Evolutionary conservation across 1,139 yeast species (phyloP).

Genomic region (Torulaspora globosa): DNA sequence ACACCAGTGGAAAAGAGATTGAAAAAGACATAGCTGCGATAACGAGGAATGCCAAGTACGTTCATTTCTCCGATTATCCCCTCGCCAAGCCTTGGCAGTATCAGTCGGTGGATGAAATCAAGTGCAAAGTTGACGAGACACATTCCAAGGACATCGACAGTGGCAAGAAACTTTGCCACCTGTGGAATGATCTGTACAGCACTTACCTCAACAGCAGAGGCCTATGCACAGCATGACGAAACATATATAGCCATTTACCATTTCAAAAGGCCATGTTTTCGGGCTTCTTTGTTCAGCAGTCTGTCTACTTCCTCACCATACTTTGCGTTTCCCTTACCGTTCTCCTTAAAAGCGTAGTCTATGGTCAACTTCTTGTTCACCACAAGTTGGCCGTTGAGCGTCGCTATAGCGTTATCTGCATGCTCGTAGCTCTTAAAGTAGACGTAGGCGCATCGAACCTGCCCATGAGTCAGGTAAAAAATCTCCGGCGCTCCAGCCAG

Average conservation of each 20-base stretch:
- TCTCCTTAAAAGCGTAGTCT: slow-evolving; percentile 70
- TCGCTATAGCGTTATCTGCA: slow-evolving; percentile 68
- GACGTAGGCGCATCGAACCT: slow-evolving; percentile 58
- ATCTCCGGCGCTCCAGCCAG: slow-evolving; percentile 52
- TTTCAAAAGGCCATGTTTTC: slow-evolving; percentile 34
- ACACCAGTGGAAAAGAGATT: slow-evolving; percentile 18
- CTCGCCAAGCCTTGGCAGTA: slow-evolving; percentile 35
- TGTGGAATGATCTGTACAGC: slow-evolving; percentile 24
- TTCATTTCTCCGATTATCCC: slow-evolving; percentile 36
- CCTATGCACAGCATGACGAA: slow-evolving; percentile 15
- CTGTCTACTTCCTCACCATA: slow-evolving; percentile 86
- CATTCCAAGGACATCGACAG: slow-evolving; percentile 9
- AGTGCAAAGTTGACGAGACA: slow-evolving; percentile 21
- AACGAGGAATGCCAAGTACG: slow-evolving; percentile 26
- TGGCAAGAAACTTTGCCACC: slow-evolving; percentile 11
- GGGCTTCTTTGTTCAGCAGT: slow-evolving; percentile 64
- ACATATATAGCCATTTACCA: slow-evolving; percentile 1
- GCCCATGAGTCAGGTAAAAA: slow-evolving; percentile 50
- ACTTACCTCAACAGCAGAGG: slow-evolving; percentile 16
- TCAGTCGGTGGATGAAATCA: slow-evolving; percentile 19
- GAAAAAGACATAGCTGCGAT: slow-evolving; percentile 12
- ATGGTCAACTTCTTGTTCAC: slow-evolving; percentile 62
- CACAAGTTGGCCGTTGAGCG: slow-evolving; percentile 64
- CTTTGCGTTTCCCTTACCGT: slow-evolving; percentile 47
- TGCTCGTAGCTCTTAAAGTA: slow-evolving; percentile 58